Base-by-base conservation (phyloP, 805 yeast species). In the Starmera amethionina region DNA sequence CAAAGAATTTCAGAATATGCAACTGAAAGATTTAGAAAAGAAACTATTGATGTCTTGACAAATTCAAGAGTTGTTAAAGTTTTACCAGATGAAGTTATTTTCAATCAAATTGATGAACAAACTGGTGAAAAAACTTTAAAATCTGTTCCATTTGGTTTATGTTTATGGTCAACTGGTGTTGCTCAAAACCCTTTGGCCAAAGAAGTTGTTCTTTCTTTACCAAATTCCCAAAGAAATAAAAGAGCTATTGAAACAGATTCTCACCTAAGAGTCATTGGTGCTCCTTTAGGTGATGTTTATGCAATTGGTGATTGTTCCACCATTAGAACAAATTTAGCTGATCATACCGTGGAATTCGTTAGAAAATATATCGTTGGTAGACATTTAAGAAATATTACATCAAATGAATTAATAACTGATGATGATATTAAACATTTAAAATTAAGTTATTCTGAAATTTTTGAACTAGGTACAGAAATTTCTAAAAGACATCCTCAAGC, bases 161-260 rank as follows among this genome's bases (percentile, higher is more conserved):
- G 86, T 54, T 55, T 81, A 36, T 81, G 88, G 88, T 79, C 86
- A 2, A 81, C 88, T 1, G 88, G 88, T 44, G 83, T 80, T 32
- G 75, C 82, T 7, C 79, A 75, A 49, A 72, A 76, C 44, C 82
- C 80, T 13, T 55, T 81, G 38, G 79, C 84, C 8, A 68, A 70
- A 52, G 68, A 68, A 32, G 65, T 81, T 35, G 79, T 72, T 36
- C 59, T 65, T 16, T 57, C 65, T n/a, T 60, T 81, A 31, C 52
- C 56, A 11, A 65, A 59, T 1, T 54, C 60, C 28, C 87, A 81
- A 59, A 65, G 64, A 47, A 81, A 81, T 54, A 70, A 66, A 50
- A 72, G 82, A 48, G 88, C 87, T n/a, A 73, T 81, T 37, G 87
- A 81, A 54, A 80, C 87, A 1, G 88, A 81, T 55, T 65, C 81